Evolutionary conservation across 148 eudicot genomes (phyloP), one percentile per base, ranked within the genome.

Genomic region (Mesembryanthemum crystallinum): DNA sequence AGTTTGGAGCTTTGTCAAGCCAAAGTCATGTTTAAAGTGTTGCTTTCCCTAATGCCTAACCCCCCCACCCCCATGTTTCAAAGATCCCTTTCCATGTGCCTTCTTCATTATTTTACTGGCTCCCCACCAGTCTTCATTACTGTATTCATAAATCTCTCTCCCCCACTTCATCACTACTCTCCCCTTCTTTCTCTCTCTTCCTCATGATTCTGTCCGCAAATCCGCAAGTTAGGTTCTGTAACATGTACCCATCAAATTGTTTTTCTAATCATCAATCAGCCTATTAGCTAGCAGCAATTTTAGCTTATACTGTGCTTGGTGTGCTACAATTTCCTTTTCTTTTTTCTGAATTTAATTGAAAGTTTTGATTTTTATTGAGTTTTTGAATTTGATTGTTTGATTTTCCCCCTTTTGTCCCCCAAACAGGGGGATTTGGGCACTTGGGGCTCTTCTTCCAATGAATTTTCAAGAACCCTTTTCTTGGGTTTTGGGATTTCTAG

Each of bases 11-110:
- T 49, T 51, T 70, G 25, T 70, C 60, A 70, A 70, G 25, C 24
- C 73, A 32, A 70, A 52, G 73, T 28, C 71, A 3, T 37, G 70
- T 67, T 49, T 49, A 58, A 25, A 20, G 47, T 24, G 33, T 69
- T n/a, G 33, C 21, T 20, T 42, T 8, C 12, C 12, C 28, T 21
- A n/a, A 8, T 65, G 45, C 37, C 57, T 67, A 59, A 67, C 63
- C 27, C 73, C 63, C 67, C 67, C 60, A 73, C 70, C 55, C 78
- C 63, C 82, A 79, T 74, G 74, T 74, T 74, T 51, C 62, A 79
- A 74, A 74, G 82, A 74, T 79, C 82, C 78, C 23, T 79, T 74
- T 79, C 67, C 78, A 79, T 74, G 82, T 79, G 78, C 82, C 24
- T 33, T 18, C 52, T 43, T 29, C 47, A 32, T 49, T 65, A 57